phyloP scores from a whole-genome alignment of 192 early-diverging fungal genomes.

The Coemansia aciculifera region DNA sequence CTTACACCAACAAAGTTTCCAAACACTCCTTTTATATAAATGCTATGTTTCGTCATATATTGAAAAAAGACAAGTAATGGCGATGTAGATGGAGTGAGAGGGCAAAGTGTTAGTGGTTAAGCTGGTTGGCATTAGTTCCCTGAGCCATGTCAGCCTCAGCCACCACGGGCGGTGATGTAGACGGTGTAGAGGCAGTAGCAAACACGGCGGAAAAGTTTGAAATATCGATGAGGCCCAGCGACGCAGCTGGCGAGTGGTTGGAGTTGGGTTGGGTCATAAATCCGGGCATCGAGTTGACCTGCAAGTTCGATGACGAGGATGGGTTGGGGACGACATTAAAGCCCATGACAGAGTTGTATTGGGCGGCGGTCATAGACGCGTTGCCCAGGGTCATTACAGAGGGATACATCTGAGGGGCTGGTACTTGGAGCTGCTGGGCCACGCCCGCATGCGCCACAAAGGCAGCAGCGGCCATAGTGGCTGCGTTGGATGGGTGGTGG shows the following conservation, averaged over 20 bases:
- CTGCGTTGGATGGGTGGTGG: slow-evolving; percentile 21
- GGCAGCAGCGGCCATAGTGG: slow-evolving; percentile 27
- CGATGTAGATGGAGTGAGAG: neutral
- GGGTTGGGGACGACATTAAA: slow-evolving; percentile 3
- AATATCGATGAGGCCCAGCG: slow-evolving; percentile 37
- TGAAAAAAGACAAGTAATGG: neutral
- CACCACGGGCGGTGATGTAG: neutral
- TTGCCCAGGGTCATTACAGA: neutral
- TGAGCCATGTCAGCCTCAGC: neutral
- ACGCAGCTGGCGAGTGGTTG: slow-evolving; percentile 8
- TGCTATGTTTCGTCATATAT: neutral
- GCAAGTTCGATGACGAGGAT: slow-evolving; percentile 21
- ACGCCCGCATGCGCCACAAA: slow-evolving; percentile 35
- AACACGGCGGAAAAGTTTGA: slow-evolving; percentile 37
- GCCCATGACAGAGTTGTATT: slow-evolving; percentile 24
- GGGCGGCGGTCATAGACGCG: slow-evolving; percentile 16
- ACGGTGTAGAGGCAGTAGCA: slow-evolving; percentile 12
- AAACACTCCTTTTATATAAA: neutral
- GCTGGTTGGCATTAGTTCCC: neutral
- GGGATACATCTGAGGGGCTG: neutral
- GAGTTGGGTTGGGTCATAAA: slow-evolving; percentile 15
- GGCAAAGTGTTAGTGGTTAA: neutral
- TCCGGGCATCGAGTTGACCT: slow-evolving; percentile 39
- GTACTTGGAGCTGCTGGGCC: slow-evolving; percentile 24
- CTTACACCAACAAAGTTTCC: neutral